phyloP scores from a whole-genome alignment of 345 rosid genomes.

The Aegle marmelos region DNA sequence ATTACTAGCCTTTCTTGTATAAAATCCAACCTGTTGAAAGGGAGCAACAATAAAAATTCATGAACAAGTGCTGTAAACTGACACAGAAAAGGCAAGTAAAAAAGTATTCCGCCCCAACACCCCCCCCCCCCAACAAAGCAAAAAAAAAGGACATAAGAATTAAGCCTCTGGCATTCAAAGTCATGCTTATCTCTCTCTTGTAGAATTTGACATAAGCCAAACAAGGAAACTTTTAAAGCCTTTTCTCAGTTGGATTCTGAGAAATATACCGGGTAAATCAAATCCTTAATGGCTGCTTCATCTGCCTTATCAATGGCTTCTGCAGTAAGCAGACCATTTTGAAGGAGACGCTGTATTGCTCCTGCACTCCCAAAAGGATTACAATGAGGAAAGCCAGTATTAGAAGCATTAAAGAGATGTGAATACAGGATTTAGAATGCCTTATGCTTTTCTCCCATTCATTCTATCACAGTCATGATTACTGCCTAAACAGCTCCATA shows the following conservation, averaged over 20 bases:
- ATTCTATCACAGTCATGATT: not conserved
- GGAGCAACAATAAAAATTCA: not conserved
- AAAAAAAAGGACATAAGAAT: not conserved
- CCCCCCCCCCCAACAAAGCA: too few relatives aligned
- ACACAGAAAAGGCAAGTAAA: not conserved
- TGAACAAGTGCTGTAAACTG: not conserved
- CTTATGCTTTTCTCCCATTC: not conserved
- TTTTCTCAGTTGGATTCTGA: constrained; percentile 4
- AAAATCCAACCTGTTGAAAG: constrained; percentile 76
- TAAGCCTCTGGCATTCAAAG: not conserved
- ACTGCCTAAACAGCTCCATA: not conserved
- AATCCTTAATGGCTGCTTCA: constrained; percentile 67
- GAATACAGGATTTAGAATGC: not conserved
- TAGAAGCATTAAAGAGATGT: not conserved
- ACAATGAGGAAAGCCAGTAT: not conserved
- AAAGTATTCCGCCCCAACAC: too few relatives aligned
- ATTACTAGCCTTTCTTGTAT: constrained; percentile 80
- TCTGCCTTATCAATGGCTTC: constrained; percentile 78
- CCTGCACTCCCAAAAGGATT: constrained; percentile 42
- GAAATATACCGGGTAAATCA: constrained; percentile 77
- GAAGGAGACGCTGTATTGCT: constrained; percentile 75
- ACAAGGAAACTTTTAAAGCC: constrained; percentile 2
- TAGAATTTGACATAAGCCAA: not conserved
- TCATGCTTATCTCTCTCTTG: not conserved
- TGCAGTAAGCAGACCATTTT: constrained; percentile 71